Evolutionary conservation across 139 green algal species (phyloP).

Genomic region (Coccomyxa sp.): DNA sequence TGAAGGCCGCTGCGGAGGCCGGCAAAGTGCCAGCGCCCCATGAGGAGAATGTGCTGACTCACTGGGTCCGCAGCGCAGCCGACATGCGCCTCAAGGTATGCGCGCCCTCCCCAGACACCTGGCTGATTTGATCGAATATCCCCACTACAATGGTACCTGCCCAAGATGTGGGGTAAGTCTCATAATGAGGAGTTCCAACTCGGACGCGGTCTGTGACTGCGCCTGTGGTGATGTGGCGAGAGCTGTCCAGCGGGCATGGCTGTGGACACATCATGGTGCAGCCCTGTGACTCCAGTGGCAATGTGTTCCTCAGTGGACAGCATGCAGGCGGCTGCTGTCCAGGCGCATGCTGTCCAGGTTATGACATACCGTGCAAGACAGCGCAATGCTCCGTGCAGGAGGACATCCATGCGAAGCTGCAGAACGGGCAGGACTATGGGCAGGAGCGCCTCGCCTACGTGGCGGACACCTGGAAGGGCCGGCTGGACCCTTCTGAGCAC

Average conservation of each 20-base stretch:
- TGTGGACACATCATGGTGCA: too few species aligned
- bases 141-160: background rate
- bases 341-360: too few species aligned
- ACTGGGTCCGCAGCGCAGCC: background rate
- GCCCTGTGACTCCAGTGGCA: too few species aligned
- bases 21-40: background rate
- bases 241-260: too few species aligned
- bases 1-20: background rate
- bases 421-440: slow-evolving; percentile 21
- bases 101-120: background rate
- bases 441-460: slow-evolving; percentile 34
- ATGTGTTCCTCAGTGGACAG: too few species aligned
- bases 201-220: too few species aligned
- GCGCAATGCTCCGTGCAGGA: slow-evolving; percentile 8
- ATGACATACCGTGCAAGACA: background rate
- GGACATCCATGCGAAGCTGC: background rate
- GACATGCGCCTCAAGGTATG: slow-evolving; percentile 11
- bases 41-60: slow-evolving; percentile 1
- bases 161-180: background rate
- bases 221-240: too few species aligned
- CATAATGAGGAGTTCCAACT: background rate
- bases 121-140: background rate
- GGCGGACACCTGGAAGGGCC: slow-evolving; percentile 37
- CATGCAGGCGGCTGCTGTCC: too few species aligned
- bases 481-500: slow-evolving; percentile 64